Evolutionary conservation across 805 yeast species (phyloP), one percentile per base, ranked within the genome.

Genomic region (Candida adriatica): DNA sequence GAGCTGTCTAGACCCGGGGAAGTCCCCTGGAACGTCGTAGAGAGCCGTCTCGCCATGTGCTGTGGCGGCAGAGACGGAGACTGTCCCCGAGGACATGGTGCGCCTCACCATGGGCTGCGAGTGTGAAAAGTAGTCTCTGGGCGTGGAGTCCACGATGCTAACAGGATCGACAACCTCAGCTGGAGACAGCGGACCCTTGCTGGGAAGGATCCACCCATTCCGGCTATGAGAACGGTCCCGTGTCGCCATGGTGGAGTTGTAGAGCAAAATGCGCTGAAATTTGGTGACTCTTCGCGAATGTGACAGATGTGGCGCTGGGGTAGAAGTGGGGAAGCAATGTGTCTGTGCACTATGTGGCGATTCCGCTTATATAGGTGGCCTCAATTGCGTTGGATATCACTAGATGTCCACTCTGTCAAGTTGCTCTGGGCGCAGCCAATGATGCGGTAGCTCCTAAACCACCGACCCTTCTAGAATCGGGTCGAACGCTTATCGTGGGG

Each of bases 161-260:
- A 29, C 30, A 18, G 24, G 19, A 15, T 37, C 29, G 13, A 26
- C 30, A 15, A 48, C 44, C 23, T 41, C 30, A 8, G 53, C 43
- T 3, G 51, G 47, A 2, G 51, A 38, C 1, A 38, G 35, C 2
- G 42, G 18, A 2, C 43, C 49, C 36, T 46, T 48, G 21, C 30
- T 29, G 4, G 40, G 40, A 22, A 31, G 27, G 11, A n/a, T 17
- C 34, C 29, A 31, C 6, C 30, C 18, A 10, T 11, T 21, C 6
- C 34, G 34, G 13, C 33, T 26, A 14, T 26, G 15, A 15, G 37
- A 27, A 25, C 26, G 32, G 16, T 33, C 27, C 39, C 34, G 29
- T 25, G 37, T 18, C 4, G 16, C 24, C 19, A 24, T 21, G 14
- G 26, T n/a, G n/a, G n/a, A n/a, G n/a, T n/a, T n/a, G n/a, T n/a